phyloP scores from a whole-genome alignment of 768 basidiomycete genomes.

The Tylopilus rubrobrunneus region DNA sequence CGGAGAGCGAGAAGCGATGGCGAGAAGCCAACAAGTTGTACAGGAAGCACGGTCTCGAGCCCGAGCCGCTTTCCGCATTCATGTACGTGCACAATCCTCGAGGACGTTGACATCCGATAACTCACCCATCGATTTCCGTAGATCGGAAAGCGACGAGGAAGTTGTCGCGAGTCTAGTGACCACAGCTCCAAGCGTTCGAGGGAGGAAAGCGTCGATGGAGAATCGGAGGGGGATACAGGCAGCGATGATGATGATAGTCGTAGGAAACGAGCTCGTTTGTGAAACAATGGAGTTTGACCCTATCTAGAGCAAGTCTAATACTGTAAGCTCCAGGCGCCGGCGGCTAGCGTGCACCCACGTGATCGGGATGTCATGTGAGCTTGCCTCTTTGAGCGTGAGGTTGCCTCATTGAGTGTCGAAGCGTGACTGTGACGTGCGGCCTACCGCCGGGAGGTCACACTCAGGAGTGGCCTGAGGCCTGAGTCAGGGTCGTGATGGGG shows the following conservation, averaged over 20 bases:
- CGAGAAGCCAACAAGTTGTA: conserved; percentile 13
- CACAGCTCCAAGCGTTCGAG: conserved; percentile 15
- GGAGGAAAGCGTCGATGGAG: conserved; percentile 3
- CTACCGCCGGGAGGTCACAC: too few species aligned
- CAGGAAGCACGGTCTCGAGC: conserved; percentile 5
- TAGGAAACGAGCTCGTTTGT: conserved; percentile 13
- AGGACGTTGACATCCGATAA: background rate
- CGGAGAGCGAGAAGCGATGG: conserved; percentile 18
- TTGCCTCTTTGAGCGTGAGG: too few species aligned
- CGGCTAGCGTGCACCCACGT: too few species aligned
- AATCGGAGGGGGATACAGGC: background rate
- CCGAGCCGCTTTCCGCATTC: conserved; percentile 20
- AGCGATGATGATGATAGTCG: background rate
- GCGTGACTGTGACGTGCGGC: too few species aligned
- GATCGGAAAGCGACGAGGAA: conserved; percentile 25
- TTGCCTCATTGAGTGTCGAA: too few species aligned
- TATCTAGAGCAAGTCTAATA: too few species aligned
- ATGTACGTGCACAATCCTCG: conserved; percentile 16
- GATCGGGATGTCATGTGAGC: too few species aligned
- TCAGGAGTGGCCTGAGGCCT: too few species aligned
- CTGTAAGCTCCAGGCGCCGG: too few species aligned
- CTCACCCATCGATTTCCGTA: conserved; percentile 3
- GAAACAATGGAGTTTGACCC: too few species aligned
- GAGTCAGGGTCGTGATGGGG: too few species aligned
- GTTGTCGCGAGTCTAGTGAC: conserved; percentile 18